Percentiles rank a stretch among this genome's conserved stretches.
Conservation (phyloP, 2,329 filamentous ascomycete species). For the Penicillium sp. region DNA sequence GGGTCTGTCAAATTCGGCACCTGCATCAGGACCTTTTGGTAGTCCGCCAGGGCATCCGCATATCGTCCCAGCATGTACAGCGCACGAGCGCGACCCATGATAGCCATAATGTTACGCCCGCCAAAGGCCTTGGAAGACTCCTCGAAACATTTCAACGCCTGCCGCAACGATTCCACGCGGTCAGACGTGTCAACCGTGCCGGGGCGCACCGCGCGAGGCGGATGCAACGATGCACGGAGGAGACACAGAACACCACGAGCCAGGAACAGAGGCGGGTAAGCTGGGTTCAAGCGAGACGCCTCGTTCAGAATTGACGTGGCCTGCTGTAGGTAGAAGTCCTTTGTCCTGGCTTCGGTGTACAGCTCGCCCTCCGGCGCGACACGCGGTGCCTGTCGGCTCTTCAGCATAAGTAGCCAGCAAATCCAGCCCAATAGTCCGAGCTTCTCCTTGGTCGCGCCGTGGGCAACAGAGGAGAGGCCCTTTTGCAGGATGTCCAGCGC, state of each 20-base stretch:
- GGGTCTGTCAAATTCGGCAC: slow-evolving; percentile 88
- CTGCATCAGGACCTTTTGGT: slow-evolving; percentile 83
- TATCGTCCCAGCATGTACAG: slow-evolving; percentile 86
- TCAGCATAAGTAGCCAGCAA: slow-evolving; percentile 89
- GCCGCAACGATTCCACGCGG: slow-evolving; percentile 74
- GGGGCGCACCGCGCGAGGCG: slow-evolving; percentile 66
- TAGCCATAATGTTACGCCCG: slow-evolving; percentile 86
- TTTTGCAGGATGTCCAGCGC: slow-evolving; percentile 71
- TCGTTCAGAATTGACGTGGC: slow-evolving; percentile 94
- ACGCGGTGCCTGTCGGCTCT: slow-evolving; percentile 78
- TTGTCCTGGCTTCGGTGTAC: slow-evolving; percentile 77
- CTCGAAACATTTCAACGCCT: slow-evolving; percentile 90
- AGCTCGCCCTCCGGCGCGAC: slow-evolving; percentile 65
- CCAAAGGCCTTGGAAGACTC: slow-evolving; percentile 84
- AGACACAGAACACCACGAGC: slow-evolving; percentile 88
- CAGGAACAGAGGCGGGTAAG: slow-evolving; percentile 86
- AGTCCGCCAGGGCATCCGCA: slow-evolving; percentile 76
- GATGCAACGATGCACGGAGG: slow-evolving; percentile 80
- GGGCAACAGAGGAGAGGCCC: slow-evolving; percentile 70
- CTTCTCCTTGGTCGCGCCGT: slow-evolving; percentile 74
- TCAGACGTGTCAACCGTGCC: slow-evolving; percentile 69
- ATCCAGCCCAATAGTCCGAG: slow-evolving; percentile 81
- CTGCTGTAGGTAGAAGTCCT: slow-evolving; percentile 87
- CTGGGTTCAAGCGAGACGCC: slow-evolving; percentile 89
- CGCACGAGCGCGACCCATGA: slow-evolving; percentile 85